These are phyloP conservation scores for Claviceps africana DNA, from an alignment of 2,329 filamentous ascomycete genomes.

Conservation along the genomic window DNA sequence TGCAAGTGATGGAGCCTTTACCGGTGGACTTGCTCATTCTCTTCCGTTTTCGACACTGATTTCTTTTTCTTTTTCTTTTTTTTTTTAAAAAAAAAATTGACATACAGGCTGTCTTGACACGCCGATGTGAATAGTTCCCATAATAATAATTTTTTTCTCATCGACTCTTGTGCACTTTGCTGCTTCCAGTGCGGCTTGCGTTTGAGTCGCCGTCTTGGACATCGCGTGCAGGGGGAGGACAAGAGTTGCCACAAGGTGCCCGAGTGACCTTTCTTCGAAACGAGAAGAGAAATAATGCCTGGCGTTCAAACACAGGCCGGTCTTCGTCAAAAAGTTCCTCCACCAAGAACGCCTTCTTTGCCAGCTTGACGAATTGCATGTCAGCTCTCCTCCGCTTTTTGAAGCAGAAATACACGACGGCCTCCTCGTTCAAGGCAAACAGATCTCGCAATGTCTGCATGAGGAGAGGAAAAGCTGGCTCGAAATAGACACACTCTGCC, in stretches of 20 bases:
- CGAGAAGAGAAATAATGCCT: slow-evolving; percentile 47
- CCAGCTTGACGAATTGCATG: slow-evolving; percentile 58
- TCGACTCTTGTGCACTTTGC: neutral
- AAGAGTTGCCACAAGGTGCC: neutral
- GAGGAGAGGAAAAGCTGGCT: slow-evolving; percentile 83
- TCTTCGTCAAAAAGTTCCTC: slow-evolving; percentile 50
- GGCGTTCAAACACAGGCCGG: slow-evolving; percentile 38
- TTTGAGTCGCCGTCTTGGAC: neutral
- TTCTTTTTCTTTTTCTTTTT: no score
- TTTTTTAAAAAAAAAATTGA: neutral
- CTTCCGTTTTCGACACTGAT: neutral
- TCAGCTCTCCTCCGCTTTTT: slow-evolving; percentile 80
- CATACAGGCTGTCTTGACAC: neutral
- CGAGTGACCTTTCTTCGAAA: slow-evolving; percentile 24
- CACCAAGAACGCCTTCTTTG: slow-evolving; percentile 51
- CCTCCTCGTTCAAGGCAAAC: slow-evolving; percentile 54
- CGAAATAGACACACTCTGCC: slow-evolving; percentile 94
- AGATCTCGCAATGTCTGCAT: slow-evolving; percentile 64
- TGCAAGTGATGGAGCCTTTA: neutral
- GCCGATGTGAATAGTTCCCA: neutral
- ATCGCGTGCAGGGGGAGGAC: neutral
- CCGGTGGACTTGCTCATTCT: neutral
- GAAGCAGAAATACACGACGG: slow-evolving; percentile 71
- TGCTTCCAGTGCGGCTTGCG: neutral
- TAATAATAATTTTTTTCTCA: neutral